phyloP scores from a whole-genome alignment of 176 grass and related monocot genomes.

The Eleusine indica region DNA sequence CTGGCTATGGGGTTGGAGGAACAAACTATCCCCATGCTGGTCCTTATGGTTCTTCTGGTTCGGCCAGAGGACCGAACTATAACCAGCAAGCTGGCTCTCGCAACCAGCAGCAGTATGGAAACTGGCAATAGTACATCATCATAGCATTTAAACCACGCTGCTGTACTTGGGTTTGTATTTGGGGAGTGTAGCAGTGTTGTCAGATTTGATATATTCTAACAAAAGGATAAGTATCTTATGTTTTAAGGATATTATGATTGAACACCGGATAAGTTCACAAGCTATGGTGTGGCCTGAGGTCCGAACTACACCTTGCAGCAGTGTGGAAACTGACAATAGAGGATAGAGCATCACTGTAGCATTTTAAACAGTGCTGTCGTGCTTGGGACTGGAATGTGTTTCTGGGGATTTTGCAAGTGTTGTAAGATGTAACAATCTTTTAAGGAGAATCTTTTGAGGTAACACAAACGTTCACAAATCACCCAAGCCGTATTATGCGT shows the following conservation, averaged over 20 bases:
- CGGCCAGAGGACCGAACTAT: constrained; percentile 57
- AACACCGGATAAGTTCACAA: background rate
- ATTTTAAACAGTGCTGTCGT: no score
- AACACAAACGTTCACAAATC: no score
- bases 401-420: no score
- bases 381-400: no score
- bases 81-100: constrained; percentile 51
- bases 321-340: no score
- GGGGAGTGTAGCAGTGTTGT: background rate
- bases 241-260: background rate
- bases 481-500: no score
- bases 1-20: constrained; percentile 50
- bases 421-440: no score
- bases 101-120: constrained; percentile 73
- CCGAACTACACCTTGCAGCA: no score
- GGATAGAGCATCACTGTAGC: no score
- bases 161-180: background rate
- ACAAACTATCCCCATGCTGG: constrained; percentile 57
- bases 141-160: background rate
- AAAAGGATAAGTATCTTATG: background rate
- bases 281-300: no score
- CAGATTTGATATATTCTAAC: background rate
- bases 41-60: constrained; percentile 61
- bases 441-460: no score
- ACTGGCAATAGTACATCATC: constrained; percentile 54